Evolutionary conservation across 139 green algal species (phyloP).

Genomic region (Protoeuglena noctilucae): DNA sequence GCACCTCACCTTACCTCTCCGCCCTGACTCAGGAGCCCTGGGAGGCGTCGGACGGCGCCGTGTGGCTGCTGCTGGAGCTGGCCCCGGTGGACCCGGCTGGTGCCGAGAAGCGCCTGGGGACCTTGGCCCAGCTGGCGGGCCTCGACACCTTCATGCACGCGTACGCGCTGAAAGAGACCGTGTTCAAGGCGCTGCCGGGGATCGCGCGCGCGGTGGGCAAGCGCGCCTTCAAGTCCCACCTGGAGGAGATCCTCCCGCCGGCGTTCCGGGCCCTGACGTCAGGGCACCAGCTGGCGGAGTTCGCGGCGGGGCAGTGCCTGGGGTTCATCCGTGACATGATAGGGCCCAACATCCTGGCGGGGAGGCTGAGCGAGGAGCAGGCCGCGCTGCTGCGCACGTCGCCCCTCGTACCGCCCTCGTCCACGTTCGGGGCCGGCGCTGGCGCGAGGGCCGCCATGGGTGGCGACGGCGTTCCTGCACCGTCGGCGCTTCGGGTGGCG

Average conservation of each 20-base stretch:
- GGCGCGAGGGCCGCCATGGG: no score
- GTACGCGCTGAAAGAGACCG: slow-evolving; percentile 50
- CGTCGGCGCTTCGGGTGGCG: no score
- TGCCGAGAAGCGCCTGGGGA: slow-evolving; percentile 29
- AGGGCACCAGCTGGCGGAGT: slow-evolving; percentile 42
- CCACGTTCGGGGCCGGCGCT: no score
- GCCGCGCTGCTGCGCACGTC: slow-evolving; percentile 12
- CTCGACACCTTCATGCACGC: slow-evolving; percentile 43
- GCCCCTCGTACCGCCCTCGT: slow-evolving; percentile 24
- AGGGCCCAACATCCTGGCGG: slow-evolving; percentile 38
- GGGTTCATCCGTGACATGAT: slow-evolving; percentile 42
- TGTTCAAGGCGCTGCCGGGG: slow-evolving; percentile 50
- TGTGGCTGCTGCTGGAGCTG: slow-evolving; percentile 64
- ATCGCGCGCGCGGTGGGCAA: slow-evolving; percentile 45
- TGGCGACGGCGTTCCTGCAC: no score
- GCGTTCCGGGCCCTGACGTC: slow-evolving; percentile 50
- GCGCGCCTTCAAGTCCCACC: slow-evolving; percentile 47
- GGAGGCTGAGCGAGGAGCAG: slow-evolving; percentile 34
- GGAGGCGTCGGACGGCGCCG: slow-evolving; percentile 73
- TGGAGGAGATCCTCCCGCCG: slow-evolving; percentile 51
- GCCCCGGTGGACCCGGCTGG: slow-evolving; percentile 11
- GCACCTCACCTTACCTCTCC: background rate
- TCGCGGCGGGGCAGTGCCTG: slow-evolving; percentile 35
- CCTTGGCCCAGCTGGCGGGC: slow-evolving; percentile 37
- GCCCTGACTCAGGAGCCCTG: slow-evolving; percentile 59